phyloP scores from a whole-genome alignment of 257 asterid species.

The Plantago ovata region DNA sequence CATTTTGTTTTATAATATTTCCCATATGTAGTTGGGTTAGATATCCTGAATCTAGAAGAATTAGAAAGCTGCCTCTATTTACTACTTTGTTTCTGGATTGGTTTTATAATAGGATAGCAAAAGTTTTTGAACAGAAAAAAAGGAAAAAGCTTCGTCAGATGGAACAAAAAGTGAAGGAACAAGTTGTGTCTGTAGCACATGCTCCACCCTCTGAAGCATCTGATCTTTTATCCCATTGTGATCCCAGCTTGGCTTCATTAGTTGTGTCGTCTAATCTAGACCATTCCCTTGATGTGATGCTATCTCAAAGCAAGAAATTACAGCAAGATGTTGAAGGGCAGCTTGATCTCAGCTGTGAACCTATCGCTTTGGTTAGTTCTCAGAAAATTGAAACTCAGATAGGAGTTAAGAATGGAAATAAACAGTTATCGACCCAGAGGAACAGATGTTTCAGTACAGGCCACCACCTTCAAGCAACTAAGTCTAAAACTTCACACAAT shows the following conservation, averaged over 20 bases:
- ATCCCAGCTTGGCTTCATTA: conserved; percentile 36
- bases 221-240: conserved; percentile 38
- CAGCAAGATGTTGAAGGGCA: conserved; percentile 42
- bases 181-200: conserved; percentile 36
- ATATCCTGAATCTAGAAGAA: no score
- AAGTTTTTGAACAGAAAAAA: conserved; percentile 63
- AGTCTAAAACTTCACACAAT: conserved; percentile 38
- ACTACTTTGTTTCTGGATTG: conserved; percentile 2
- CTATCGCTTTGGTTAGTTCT: no score
- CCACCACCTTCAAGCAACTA: conserved; percentile 41
- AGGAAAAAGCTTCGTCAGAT: conserved; percentile 76
- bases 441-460: conserved; percentile 33
- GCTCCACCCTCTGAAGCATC: conserved; percentile 44
- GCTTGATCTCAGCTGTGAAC: conserved; percentile 30
- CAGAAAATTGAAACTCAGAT: conserved; percentile 38
- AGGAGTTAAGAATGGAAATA: conserved; percentile 31
- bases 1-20: no score
- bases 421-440: conserved; percentile 35
- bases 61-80: no score
- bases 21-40: no score
- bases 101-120: conserved; percentile 52
- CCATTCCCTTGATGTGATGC: conserved; percentile 29
- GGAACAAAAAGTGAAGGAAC: conserved; percentile 68
- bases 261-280: conserved; percentile 28
- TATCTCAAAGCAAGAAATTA: conserved; percentile 34